These are phyloP conservation scores for Babesia divergens DNA, from an alignment of 169 alveolate genomes.

Conservation along the genomic window DNA sequence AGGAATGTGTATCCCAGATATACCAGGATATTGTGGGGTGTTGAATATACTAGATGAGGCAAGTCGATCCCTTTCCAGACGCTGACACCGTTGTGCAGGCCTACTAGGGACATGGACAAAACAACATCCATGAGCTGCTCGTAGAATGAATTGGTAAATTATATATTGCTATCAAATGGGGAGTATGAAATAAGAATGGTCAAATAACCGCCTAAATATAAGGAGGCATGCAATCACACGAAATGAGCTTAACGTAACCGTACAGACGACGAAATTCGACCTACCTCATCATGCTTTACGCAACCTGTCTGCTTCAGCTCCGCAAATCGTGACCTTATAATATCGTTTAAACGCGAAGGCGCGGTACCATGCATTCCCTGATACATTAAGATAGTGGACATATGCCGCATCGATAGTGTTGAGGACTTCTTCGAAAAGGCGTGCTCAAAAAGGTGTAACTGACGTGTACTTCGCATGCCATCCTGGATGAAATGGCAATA, in stretches of 20 bases:
- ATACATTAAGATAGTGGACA: constrained; percentile 48
- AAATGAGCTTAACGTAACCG: neutral
- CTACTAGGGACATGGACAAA: constrained; percentile 61
- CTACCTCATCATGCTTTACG: constrained; percentile 39
- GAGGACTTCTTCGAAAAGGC: constrained; percentile 7
- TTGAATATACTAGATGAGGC: constrained; percentile 31
- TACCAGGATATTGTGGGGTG: constrained; percentile 55
- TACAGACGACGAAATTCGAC: neutral
- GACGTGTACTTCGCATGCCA: neutral
- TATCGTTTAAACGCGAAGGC: neutral
- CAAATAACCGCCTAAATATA: neutral
- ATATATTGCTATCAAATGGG: neutral
- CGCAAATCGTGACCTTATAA: constrained; percentile 14
- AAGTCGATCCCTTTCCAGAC: constrained; percentile 42
- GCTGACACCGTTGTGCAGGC: constrained; percentile 31
- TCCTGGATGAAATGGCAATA: constrained; percentile 33
- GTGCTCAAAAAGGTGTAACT: constrained; percentile 6
- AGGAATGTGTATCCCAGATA: constrained; percentile 59
- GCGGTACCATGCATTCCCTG: constrained; percentile 44
- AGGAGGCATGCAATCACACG: neutral
- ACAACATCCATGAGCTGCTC: constrained; percentile 43
- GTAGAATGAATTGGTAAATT: neutral
- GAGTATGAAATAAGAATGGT: neutral
- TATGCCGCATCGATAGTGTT: constrained; percentile 37
- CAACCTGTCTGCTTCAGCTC: constrained; percentile 9